Base-by-base conservation (phyloP, 768 basidiomycete genomes). In the Brasilioporus rufonigricans region DNA sequence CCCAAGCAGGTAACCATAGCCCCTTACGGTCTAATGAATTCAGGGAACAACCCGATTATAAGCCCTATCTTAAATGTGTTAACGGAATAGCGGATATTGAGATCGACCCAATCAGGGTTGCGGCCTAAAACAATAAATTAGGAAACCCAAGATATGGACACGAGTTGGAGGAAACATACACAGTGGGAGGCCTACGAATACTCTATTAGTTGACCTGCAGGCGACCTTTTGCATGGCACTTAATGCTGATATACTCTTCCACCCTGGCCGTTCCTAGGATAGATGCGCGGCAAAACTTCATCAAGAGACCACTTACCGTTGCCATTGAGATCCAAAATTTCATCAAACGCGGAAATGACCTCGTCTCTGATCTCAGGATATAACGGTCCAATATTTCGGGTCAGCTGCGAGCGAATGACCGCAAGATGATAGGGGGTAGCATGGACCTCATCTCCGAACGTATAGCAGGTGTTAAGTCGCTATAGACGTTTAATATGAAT, bases 171-270 rank as follows among this genome's bases (percentile, higher is more conserved):
- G 2, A 29, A 18, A 68, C 75, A 31, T 41, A 79, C 81, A 82
- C 0, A 78, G 45, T 2, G 80, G 77, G 19, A 74, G 64, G 0
- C 80, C 81, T 8, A 82, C 74, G 55, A 83, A 78, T 5, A 76
- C 50, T 31, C 48, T 50, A 12, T 50, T 50, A 8, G 19, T 40
- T 4, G 72, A 64, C 32, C 77, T 71, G 32, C 72, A 69, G 10
- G 81, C 64, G 18, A 82, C 65, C 29, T 65, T 58, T 56, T 63
- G 68, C 5, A 71, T 56, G 0, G 58, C 57, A 7, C 67, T 58
- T 8, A 70, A 27, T 2, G 59, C 68, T 0, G 62, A 56, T 13
- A 77, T 52, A 3, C 57, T 55, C n/a, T 62, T 63, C 80, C 80
- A 82, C 23, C 75, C 78, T 79, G 44, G 18, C 18, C 16, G 35